Evolutionary conservation across 768 basidiomycete genomes (phyloP).

Genomic region (Gloeopeniophorella convolvens): DNA sequence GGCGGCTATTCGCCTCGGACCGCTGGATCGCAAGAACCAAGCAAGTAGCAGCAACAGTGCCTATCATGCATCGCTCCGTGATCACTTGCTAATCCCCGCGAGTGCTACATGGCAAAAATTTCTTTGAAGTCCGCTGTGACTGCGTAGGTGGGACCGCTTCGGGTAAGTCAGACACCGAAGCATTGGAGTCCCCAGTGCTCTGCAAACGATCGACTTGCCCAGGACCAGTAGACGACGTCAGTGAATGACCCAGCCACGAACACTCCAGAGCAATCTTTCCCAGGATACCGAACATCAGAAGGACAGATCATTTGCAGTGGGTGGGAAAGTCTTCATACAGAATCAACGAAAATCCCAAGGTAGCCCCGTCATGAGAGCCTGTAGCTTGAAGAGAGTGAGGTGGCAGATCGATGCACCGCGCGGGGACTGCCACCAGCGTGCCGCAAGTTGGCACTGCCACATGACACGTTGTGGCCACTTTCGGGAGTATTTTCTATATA

Average conservation of each 20-base stretch:
- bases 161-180: conserved; percentile 12
- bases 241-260: conserved; percentile 2
- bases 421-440: too few relatives aligned
- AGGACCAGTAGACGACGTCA: conserved; percentile 3
- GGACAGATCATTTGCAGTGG: neutral
- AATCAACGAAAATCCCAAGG: conserved; percentile 4
- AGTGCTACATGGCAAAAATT: conserved; percentile 7
- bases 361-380: conserved; percentile 4
- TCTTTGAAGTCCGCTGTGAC: conserved; percentile 4
- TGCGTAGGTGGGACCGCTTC: conserved; percentile 6
- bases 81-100: conserved; percentile 3
- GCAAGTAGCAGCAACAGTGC: neutral
- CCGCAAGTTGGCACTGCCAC: conserved; percentile 6
- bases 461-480: neutral
- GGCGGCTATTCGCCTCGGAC: neutral
- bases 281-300: neutral
- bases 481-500: conserved; percentile 9
- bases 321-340: neutral
- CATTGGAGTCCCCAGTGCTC: neutral
- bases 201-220: conserved; percentile 4
- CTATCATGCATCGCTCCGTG: conserved; percentile 5
- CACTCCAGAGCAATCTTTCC: conserved; percentile 8
- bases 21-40: neutral
- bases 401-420: too few relatives aligned
- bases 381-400: neutral